phyloP scores from a whole-genome alignment of 2,329 filamentous ascomycete species.

The Aspergillus brasiliensis region DNA sequence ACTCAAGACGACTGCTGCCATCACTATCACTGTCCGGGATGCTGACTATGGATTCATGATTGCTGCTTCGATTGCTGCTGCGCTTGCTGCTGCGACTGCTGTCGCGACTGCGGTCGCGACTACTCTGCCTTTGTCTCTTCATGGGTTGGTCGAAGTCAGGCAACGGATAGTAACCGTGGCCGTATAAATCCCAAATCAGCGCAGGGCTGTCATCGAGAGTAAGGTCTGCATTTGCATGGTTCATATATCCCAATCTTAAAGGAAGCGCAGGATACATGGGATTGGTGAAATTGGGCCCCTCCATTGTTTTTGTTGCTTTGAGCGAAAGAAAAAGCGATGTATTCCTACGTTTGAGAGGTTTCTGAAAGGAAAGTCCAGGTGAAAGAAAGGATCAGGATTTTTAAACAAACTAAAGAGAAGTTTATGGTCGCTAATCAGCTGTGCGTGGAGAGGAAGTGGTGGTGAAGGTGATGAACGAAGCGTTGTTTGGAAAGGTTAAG shows the following conservation, averaged over 20 bases:
- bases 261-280: not conserved
- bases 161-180: not conserved
- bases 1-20: no score
- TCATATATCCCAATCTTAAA: not conserved
- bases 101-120: no score
- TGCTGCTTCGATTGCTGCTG: no score
- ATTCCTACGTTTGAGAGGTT: not conserved
- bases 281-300: not conserved
- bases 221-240: not conserved
- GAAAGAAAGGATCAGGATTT: not conserved
- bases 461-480: not conserved
- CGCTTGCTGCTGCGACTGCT: no score
- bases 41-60: no score
- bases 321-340: not conserved
- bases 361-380: no score
- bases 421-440: not conserved
- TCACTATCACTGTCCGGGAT: no score
- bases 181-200: not conserved
- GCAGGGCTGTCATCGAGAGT: not conserved
- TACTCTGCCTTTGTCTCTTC: constrained; percentile 7
- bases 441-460: not conserved
- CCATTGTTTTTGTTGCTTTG: not conserved
- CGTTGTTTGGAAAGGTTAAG: not conserved
- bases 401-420: not conserved
- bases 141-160: not conserved